Evolutionary conservation across 2,329 filamentous ascomycete genomes (phyloP).

Genomic region (Sporothrix protearum): DNA sequence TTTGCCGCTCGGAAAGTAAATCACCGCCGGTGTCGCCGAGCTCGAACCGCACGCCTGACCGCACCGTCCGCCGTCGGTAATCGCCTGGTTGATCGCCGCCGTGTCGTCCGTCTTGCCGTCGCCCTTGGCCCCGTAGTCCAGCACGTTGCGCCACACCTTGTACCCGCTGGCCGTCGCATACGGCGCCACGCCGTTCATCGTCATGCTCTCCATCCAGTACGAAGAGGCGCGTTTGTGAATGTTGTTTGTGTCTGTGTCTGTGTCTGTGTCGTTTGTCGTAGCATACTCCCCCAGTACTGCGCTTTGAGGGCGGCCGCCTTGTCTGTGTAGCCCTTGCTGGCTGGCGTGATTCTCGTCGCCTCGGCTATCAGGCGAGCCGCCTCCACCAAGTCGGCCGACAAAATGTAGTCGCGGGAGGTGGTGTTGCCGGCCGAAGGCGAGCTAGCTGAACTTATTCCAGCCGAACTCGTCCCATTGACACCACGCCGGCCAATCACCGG

Average conservation of each 20-base stretch:
- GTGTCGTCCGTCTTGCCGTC: conserved; percentile 69
- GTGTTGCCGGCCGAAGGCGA: not conserved
- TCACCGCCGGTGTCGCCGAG: conserved; percentile 24
- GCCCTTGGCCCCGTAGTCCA: conserved; percentile 44
- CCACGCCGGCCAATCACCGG: not conserved
- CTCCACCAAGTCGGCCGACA: not conserved
- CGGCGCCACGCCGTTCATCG: conserved; percentile 34
- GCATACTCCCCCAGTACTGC: not conserved
- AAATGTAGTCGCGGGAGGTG: not conserved
- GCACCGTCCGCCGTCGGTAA: conserved; percentile 43
- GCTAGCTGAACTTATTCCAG: no score
- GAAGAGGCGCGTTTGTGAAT: no score
- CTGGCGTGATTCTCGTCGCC: not conserved
- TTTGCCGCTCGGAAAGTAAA: conserved; percentile 29
- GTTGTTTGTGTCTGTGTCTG: no score
- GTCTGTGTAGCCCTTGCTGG: not conserved
- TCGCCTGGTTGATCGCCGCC: conserved; percentile 61
- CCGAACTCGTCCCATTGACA: no score
- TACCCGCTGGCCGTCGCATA: conserved; percentile 32
- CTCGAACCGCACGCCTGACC: conserved; percentile 20
- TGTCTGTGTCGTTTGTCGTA: no score
- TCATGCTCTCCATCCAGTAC: not conserved
- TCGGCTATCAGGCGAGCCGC: not conserved
- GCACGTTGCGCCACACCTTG: conserved; percentile 46
- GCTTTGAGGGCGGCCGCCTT: not conserved